Evolutionary conservation across 352 stramenopile genomes (phyloP), one percentile per base, ranked within the genome.

Genomic region (Blastocystis sp.): DNA sequence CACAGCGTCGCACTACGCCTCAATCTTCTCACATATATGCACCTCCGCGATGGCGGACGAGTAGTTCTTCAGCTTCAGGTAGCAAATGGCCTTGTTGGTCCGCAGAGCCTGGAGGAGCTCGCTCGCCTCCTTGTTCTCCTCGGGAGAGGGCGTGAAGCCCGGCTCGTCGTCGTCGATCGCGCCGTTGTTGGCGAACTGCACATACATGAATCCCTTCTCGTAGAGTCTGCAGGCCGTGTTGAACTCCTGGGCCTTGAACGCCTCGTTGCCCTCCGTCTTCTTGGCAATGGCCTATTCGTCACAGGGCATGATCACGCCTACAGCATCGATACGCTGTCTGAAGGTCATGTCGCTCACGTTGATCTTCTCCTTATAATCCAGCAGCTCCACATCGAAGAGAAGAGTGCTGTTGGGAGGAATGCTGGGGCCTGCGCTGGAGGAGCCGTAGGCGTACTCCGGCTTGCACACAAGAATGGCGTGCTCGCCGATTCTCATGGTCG

Each of bases 341-440:
- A 67, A 67, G 11, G 74, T 69, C 74, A 84, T 84, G 48, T 67
- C 60, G 19, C 66, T 45, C 10, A 84, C 56, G 43, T 70, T 34
- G 21, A 84, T 56, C 53, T 84, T 66, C 56, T 89, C 84, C 14
- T 82, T 40, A 40, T 52, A 79, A 14, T 87, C 82, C n/a, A 93
- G 76, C n/a, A 93, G 76, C 84, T 93, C 92, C 7, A 93, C 91
- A 71, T 93, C 92, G 66, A 93, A 93, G 56, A 90, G 62, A 40
- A 93, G 89, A 19, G 91, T 93, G 56, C 91, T 88, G 40, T 91
- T 91, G 17, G 91, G 76, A 62, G 92, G 91, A 80, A 93, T 93
- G 11, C 87, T 87, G n/a, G 81, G 41, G 45, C 53, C 65, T 10
- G 67, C 80, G 17, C 90, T 89, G 34, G 78, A 90, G 45, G 90